Evolutionary conservation across 768 basidiomycete genomes (phyloP).

Genomic region (Rhodotorula graminis): DNA sequence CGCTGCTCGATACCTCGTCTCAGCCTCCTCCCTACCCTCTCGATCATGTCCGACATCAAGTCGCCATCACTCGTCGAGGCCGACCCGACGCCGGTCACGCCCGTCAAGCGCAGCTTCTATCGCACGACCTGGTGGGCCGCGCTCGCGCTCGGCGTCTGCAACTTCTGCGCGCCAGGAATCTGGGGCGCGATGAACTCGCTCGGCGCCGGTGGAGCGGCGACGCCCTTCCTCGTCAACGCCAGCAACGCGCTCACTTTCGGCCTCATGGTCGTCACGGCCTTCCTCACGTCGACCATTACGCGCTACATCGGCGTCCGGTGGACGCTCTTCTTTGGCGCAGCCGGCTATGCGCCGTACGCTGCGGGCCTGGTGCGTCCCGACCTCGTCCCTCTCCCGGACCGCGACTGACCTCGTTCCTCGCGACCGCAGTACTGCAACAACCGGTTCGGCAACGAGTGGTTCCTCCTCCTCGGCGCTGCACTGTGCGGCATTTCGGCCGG

Average conservation of each 20-base stretch:
- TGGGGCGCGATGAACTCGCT: slow-evolving; percentile 34
- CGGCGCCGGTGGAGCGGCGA: slow-evolving; percentile 11
- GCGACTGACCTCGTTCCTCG: too few species aligned
- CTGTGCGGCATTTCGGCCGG: slow-evolving; percentile 35
- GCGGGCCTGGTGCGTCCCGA: background rate
- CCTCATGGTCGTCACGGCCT: slow-evolving; percentile 26
- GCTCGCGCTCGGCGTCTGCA: slow-evolving; percentile 9
- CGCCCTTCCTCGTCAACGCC: slow-evolving; percentile 7
- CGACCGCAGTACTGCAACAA: slow-evolving; percentile 11
- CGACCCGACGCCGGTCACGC: background rate
- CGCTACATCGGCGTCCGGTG: slow-evolving; percentile 12
- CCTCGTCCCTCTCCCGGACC: background rate
- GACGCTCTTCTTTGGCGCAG: slow-evolving; percentile 18
- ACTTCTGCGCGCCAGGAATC: slow-evolving; percentile 26
- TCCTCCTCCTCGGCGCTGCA: slow-evolving; percentile 36
- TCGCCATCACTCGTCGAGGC: background rate
- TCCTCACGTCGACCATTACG: slow-evolving; percentile 14
- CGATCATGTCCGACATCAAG: too few species aligned
- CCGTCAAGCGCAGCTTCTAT: background rate
- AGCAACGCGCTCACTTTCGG: slow-evolving; percentile 28
- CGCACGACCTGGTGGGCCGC: slow-evolving; percentile 18
- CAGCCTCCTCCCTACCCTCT: background rate
- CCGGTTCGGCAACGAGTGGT: slow-evolving; percentile 19
- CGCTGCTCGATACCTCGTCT: too few species aligned
- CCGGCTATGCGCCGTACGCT: slow-evolving; percentile 11